Conservation (phyloP, 2,329 filamentous ascomycete species). For the Dactylellina sp. region DNA sequence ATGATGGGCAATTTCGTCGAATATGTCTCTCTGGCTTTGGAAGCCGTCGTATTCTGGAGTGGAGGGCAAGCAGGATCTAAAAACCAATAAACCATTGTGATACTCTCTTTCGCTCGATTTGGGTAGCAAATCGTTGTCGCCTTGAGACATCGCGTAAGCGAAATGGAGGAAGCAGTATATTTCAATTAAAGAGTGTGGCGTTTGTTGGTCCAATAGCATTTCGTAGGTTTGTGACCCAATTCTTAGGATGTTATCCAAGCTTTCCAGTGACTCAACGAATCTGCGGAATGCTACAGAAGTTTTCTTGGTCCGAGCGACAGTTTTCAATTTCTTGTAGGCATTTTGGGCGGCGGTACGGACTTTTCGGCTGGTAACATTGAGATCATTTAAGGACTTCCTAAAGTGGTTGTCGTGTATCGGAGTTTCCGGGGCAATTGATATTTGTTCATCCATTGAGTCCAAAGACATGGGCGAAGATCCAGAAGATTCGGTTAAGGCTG, state of each 20-base stretch:
- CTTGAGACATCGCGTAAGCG: constrained; percentile 55
- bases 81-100: constrained; percentile 40
- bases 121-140: constrained; percentile 42
- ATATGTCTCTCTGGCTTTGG: constrained; percentile 51
- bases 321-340: constrained; percentile 52
- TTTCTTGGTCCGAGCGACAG: constrained; percentile 37
- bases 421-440: neutral
- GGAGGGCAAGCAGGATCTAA: constrained; percentile 46
- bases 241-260: constrained; percentile 44
- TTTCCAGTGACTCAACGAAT: constrained; percentile 47
- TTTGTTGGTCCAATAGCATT: constrained; percentile 49
- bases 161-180: constrained; percentile 57
- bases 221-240: constrained; percentile 52
- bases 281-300: constrained; percentile 36
- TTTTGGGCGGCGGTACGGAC: constrained; percentile 45
- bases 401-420: constrained; percentile 30
- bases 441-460: constrained; percentile 3
- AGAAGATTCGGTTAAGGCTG: neutral
- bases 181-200: constrained; percentile 47
- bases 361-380: constrained; percentile 40
- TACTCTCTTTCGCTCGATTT: constrained; percentile 42
- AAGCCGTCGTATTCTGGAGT: constrained; percentile 46
- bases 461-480: neutral
- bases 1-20: constrained; percentile 54
- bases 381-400: constrained; percentile 24